Evolutionary conservation across 345 rosid genomes (phyloP).

Genomic region (Salix udensis): DNA sequence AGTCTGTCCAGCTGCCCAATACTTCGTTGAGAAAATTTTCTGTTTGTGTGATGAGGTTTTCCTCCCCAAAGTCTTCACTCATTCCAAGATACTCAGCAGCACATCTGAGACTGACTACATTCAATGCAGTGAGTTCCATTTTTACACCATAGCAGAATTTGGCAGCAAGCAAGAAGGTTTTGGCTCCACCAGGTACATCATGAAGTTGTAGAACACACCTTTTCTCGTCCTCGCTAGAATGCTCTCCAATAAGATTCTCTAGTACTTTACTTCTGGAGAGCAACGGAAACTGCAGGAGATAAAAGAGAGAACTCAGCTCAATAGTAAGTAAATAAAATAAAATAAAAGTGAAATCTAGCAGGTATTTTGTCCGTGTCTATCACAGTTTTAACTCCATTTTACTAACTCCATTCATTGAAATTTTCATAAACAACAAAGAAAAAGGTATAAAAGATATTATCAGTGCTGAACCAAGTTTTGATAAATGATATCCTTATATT

Average conservation of each 20-base stretch:
- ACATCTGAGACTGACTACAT: constrained; percentile 66
- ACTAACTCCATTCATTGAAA: not conserved
- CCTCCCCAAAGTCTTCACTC: constrained; percentile 65
- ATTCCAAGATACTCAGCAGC: constrained; percentile 85
- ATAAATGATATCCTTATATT: not conserved
- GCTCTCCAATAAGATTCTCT: constrained; percentile 47
- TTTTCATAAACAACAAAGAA: not conserved
- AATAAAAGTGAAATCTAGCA: not conserved
- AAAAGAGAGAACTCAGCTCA: constrained; percentile 10
- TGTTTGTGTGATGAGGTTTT: constrained; percentile 64
- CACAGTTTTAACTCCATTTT: not conserved
- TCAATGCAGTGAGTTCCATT: constrained; percentile 58
- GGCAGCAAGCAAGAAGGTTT: constrained; percentile 62
- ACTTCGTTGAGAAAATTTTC: constrained; percentile 64
- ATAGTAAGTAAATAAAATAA: not conserved
- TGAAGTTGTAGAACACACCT: constrained; percentile 52
- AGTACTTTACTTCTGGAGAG: constrained; percentile 76
- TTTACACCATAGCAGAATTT: constrained; percentile 82
- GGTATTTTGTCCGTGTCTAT: not conserved
- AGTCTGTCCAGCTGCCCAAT: constrained; percentile 60
- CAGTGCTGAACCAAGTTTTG: not conserved
- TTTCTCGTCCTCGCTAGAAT: constrained; percentile 33
- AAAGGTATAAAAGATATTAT: not conserved
- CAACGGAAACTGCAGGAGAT: constrained; percentile 67
- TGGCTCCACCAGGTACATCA: constrained; percentile 79